Evolutionary conservation across 768 basidiomycete genomes (phyloP).

Genomic region (Pleurotus tuoliensis): DNA sequence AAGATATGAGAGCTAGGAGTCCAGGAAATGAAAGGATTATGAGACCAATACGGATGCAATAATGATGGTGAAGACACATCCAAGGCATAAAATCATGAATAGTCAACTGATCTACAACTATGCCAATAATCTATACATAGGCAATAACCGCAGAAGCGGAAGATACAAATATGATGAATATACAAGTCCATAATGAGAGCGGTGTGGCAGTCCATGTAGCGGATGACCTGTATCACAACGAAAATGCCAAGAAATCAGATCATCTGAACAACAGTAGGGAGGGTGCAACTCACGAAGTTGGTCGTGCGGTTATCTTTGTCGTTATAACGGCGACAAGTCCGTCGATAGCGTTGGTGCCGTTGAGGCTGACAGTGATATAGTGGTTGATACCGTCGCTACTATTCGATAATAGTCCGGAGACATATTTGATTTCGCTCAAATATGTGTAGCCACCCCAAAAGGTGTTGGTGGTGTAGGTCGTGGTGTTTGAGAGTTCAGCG

Average conservation of each 20-base stretch:
- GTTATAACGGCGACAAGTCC: conserved; percentile 79
- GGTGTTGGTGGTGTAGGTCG: conserved; percentile 61
- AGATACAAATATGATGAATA: neutral
- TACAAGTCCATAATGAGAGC: neutral
- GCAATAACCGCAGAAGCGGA: neutral
- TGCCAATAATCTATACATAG: neutral
- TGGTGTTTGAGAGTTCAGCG: conserved; percentile 47
- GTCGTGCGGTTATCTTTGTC: conserved; percentile 54
- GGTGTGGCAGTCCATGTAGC: neutral
- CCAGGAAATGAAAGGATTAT: too few species aligned
- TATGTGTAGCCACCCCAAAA: conserved; percentile 70
- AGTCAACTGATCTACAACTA: neutral
- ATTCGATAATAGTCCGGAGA: conserved; percentile 68
- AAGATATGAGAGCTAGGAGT: too few species aligned
- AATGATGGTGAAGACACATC: too few species aligned
- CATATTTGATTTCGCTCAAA: conserved; percentile 61
- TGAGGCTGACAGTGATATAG: conserved; percentile 44
- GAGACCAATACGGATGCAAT: too few species aligned
- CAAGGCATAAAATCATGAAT: neutral
- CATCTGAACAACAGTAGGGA: neutral
- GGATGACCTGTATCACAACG: neutral
- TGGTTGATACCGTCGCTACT: conserved; percentile 72
- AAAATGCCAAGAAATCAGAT: neutral
- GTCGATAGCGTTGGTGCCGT: conserved; percentile 66
- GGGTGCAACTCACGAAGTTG: conserved; percentile 12